phyloP scores from a whole-genome alignment of 345 rosid species.

The Atalantia buxifolia region DNA sequence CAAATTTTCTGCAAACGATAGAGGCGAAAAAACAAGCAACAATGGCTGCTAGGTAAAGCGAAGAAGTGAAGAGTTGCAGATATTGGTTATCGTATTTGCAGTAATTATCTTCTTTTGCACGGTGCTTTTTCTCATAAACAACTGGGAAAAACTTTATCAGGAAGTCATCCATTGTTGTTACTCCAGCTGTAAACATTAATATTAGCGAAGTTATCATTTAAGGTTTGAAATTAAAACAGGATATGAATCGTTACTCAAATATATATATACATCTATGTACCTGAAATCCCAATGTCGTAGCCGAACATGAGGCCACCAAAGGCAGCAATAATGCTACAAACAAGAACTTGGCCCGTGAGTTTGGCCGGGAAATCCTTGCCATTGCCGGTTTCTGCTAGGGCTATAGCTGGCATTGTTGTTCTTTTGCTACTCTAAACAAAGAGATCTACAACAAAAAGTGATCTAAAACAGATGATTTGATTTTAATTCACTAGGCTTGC shows the following conservation, averaged over 20 bases:
- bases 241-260: background rate
- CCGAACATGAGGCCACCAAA: conserved; percentile 66
- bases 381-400: conserved; percentile 21
- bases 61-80: conserved; percentile 77
- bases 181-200: conserved; percentile 48
- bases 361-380: conserved; percentile 28
- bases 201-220: background rate
- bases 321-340: conserved; percentile 48
- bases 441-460: background rate
- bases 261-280: background rate
- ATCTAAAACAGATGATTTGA: too few relatives aligned
- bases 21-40: conserved; percentile 51
- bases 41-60: conserved; percentile 71
- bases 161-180: conserved; percentile 77
- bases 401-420: conserved; percentile 24
- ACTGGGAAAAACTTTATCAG: conserved; percentile 54
- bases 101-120: conserved; percentile 57
- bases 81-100: conserved; percentile 61
- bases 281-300: conserved; percentile 61
- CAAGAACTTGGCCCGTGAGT: conserved; percentile 40
- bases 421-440: background rate
- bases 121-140: conserved; percentile 61
- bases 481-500: background rate
- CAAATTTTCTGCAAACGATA: conserved; percentile 31
- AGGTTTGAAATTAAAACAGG: background rate